Conservation (phyloP, 106 monocot species). For the Dioscorea alata region DNA sequence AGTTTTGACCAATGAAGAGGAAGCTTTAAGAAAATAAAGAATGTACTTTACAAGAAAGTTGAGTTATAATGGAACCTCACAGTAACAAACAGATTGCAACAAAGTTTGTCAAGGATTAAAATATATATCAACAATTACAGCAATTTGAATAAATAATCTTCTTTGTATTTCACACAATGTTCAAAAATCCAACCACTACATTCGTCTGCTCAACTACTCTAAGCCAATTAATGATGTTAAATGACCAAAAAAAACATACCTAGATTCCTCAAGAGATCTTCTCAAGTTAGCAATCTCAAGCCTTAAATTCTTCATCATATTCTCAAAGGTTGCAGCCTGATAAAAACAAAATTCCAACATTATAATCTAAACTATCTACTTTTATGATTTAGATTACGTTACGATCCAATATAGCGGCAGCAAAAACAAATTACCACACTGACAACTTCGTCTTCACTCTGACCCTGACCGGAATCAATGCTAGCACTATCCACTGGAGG, state of each 20-base stretch:
- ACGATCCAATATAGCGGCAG: neutral
- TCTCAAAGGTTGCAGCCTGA: constrained; percentile 46
- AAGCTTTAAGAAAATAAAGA: no score
- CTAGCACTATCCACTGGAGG: neutral
- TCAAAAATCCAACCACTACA: no score
- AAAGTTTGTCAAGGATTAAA: no score
- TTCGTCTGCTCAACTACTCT: no score
- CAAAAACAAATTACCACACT: neutral
- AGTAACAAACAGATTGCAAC: no score
- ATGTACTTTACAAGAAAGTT: no score
- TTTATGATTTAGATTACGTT: neutral
- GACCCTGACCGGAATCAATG: constrained; percentile 17
- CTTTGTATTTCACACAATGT: no score
- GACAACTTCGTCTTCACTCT: constrained; percentile 26
- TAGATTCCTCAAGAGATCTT: constrained; percentile 36
- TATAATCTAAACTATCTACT: neutral
- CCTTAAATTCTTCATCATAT: constrained; percentile 49
- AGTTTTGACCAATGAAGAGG: no score
- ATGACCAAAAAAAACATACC: constrained; percentile 29
- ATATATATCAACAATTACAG: no score
- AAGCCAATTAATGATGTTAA: neutral
- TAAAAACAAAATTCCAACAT: neutral
- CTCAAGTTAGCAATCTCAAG: constrained; percentile 43
- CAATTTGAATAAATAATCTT: no score
- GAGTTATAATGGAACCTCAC: no score